A percentile compares a stretch with the other conserved stretches of the same genome.
Conservation (phyloP, 768 basidiomycete genomes). For the Tricholoma saponaceum region DNA sequence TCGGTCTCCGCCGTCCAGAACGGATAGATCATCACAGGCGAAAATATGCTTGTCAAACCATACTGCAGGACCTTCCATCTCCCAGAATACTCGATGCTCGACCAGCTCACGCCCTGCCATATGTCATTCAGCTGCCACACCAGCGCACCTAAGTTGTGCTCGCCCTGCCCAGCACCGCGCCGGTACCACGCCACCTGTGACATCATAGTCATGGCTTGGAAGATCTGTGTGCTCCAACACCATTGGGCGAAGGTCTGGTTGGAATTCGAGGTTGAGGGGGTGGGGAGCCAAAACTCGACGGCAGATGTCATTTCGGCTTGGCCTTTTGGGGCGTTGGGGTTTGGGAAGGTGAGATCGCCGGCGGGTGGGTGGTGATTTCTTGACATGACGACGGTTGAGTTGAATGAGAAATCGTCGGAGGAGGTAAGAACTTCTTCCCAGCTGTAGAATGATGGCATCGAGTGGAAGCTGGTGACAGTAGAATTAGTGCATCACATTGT, state of each 20-base stretch:
- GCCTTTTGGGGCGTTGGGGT: constrained; percentile 50
- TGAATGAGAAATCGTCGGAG: constrained; percentile 51
- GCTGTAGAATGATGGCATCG: constrained; percentile 58
- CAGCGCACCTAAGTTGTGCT: constrained; percentile 55
- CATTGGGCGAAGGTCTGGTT: constrained; percentile 62
- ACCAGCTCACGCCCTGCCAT: constrained; percentile 58
- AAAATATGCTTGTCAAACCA: constrained; percentile 38
- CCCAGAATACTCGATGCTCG: constrained; percentile 52
- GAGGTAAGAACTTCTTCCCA: constrained; percentile 54
- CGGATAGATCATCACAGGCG: constrained; percentile 47
- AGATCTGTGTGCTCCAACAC: constrained; percentile 60
- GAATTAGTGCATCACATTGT: not conserved
- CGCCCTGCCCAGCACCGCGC: constrained; percentile 51
- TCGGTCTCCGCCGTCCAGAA: constrained; percentile 51
- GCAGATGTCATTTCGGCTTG: constrained; percentile 49
- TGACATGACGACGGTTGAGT: constrained; percentile 52
- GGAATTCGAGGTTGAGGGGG: constrained; percentile 39
- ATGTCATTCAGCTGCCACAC: constrained; percentile 62
- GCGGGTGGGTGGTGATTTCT: constrained; percentile 56
- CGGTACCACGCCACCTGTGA: constrained; percentile 58
- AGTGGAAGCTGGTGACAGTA: constrained; percentile 42
- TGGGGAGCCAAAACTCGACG: constrained; percentile 54
- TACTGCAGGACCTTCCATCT: constrained; percentile 60
- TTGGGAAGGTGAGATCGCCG: constrained; percentile 47
- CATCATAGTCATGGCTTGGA: constrained; percentile 57